Percentiles rank a stretch among this genome's conserved stretches.
Conservation (phyloP, 805 yeast species). For the Lipomyces starkeyi region DNA sequence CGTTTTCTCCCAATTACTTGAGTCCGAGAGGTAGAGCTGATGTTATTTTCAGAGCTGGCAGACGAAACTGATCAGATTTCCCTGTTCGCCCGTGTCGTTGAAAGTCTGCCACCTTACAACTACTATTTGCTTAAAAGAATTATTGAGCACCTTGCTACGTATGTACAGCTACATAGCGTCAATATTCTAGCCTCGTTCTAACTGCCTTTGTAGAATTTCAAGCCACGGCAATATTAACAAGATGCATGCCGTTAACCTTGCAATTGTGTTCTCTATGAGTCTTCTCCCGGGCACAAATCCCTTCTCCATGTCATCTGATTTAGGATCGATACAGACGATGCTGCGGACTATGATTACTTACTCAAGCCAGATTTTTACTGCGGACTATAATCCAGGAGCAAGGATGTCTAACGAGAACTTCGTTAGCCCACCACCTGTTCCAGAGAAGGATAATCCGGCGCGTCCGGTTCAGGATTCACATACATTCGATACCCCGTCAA, state of each 20-base stretch:
- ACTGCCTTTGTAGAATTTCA: conserved; percentile 52
- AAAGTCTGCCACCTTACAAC: conserved; percentile 65
- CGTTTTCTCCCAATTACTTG: conserved; percentile 39
- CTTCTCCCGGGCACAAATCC: conserved; percentile 45
- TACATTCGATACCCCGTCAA: conserved; percentile 6
- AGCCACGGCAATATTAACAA: conserved; percentile 70
- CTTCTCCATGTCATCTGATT: conserved; percentile 54
- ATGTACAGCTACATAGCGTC: not conserved
- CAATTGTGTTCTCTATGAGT: conserved; percentile 83
- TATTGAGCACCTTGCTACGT: conserved; percentile 67
- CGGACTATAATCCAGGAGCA: not conserved
- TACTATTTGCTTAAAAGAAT: conserved; percentile 71
- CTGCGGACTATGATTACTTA: conserved; percentile 55
- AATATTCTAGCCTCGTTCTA: not conserved
- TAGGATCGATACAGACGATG: conserved; percentile 61
- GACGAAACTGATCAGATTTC: conserved; percentile 23
- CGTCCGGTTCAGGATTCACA: not conserved
- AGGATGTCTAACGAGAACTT: not conserved
- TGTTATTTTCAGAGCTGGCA: conserved; percentile 12
- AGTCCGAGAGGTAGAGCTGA: not conserved
- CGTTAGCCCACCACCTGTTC: not conserved
- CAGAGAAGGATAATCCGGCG: conserved; percentile 17
- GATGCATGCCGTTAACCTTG: conserved; percentile 88
- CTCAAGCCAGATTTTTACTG: conserved; percentile 42
- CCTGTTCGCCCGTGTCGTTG: conserved; percentile 42